Conservation (phyloP, 495 filamentous ascomycete genomes). For the Massariosphaeria phaeospora region DNA sequence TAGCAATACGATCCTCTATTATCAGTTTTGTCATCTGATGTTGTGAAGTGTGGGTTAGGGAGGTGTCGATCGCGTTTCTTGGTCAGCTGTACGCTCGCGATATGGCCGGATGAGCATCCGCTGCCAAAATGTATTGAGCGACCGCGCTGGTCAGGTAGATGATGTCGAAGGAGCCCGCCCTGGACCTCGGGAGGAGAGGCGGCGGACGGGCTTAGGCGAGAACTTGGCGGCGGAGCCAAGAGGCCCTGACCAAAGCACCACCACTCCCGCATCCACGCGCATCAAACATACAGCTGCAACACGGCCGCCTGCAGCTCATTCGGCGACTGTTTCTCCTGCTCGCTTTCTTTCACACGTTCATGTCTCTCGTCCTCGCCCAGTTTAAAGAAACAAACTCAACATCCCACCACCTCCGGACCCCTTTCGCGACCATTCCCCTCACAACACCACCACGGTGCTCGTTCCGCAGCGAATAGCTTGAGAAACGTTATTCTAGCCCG, state of each 20-base stretch:
- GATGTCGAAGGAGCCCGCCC: too few relatives aligned
- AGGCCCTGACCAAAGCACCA: not conserved
- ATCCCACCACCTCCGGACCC: constrained; percentile 7
- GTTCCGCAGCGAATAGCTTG: not conserved
- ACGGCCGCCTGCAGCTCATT: not conserved
- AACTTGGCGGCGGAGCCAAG: constrained; percentile 10
- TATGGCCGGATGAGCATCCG: too few relatives aligned
- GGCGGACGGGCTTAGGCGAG: not conserved
- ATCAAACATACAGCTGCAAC: constrained; percentile 8
- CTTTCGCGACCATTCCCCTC: constrained; percentile 5
- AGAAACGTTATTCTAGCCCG: not conserved
- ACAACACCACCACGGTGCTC: not conserved
- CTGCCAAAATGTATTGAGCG: not conserved
- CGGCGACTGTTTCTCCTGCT: not conserved
- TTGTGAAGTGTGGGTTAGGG: not conserved
- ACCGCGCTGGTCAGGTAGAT: not conserved
- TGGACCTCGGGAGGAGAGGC: not conserved
- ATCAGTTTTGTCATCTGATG: too few relatives aligned
- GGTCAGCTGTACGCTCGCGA: too few relatives aligned
- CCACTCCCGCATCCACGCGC: constrained; percentile 2
- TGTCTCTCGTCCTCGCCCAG: too few relatives aligned
- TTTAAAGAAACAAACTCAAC: too few relatives aligned
- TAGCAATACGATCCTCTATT: too few relatives aligned
- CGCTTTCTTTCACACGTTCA: not conserved
- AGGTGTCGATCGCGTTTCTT: too few relatives aligned